Conservation (phyloP, 164 flowering plant species). For the Brasenia schreberi region DNA sequence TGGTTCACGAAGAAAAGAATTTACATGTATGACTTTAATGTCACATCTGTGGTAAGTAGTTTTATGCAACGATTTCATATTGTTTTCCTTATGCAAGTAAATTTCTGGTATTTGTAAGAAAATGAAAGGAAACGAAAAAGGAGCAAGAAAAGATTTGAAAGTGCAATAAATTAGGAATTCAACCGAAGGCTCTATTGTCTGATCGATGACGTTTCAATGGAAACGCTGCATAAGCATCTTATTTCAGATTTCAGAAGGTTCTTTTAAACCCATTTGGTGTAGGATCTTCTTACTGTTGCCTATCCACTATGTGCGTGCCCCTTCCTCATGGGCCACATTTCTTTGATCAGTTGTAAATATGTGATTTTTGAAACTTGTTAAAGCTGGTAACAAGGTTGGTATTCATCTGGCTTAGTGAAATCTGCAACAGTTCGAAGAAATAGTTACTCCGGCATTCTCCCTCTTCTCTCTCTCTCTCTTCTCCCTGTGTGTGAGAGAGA, state of each 20-base stretch:
- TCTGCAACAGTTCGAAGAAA: background rate
- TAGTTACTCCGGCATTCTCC: background rate
- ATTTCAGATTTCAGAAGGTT: no score
- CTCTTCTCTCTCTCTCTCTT: background rate
- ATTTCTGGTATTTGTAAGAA: background rate
- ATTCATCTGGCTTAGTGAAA: no score
- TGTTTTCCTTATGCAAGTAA: background rate
- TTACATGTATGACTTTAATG: conserved; percentile 27
- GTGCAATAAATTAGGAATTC: background rate
- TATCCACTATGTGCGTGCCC: no score
- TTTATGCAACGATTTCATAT: background rate
- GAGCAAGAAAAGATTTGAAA: background rate
- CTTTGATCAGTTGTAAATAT: no score
- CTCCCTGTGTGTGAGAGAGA: background rate
- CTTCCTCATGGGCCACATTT: no score
- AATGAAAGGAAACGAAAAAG: background rate
- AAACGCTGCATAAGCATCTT: background rate
- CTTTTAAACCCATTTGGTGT: no score
- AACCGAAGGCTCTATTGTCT: no score
- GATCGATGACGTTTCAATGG: background rate
- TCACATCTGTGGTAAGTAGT: conserved; percentile 43
- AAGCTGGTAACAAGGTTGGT: no score
- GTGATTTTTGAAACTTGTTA: no score
- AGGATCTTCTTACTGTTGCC: no score
- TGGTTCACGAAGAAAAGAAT: conserved; percentile 69